These are phyloP conservation scores for Flagelloscypha sp. DNA, from an alignment of 768 basidiomycete species.

Conservation along the genomic window DNA sequence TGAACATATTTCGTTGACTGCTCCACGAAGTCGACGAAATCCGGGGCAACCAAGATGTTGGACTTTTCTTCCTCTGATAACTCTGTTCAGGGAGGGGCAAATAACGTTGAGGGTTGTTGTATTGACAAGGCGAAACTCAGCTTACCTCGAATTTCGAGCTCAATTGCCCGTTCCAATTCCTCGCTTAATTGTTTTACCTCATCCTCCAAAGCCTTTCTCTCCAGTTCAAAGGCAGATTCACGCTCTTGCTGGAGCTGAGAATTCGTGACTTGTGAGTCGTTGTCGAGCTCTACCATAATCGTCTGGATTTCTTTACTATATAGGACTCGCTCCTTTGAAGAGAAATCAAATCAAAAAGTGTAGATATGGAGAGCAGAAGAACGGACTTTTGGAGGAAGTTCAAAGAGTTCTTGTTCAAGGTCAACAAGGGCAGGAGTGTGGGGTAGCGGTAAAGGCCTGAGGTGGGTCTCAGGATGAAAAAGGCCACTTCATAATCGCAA, in stretches of 20 bases:
- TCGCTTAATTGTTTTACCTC: slow-evolving; percentile 78
- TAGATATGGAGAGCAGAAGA: background rate
- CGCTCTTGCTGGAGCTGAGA: slow-evolving; percentile 55
- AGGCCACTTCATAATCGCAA: slow-evolving; percentile 14
- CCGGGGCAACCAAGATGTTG: slow-evolving; percentile 74
- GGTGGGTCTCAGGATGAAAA: too few species aligned
- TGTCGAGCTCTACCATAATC: slow-evolving; percentile 56
- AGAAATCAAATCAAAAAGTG: slow-evolving; percentile 1
- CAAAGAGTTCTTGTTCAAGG: slow-evolving; percentile 83
- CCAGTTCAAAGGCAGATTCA: slow-evolving; percentile 60
- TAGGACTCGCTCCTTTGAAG: slow-evolving; percentile 59
- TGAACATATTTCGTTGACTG: slow-evolving; percentile 93
- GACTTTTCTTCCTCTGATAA: slow-evolving; percentile 80
- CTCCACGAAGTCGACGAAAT: slow-evolving; percentile 91
- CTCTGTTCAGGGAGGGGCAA: slow-evolving; percentile 47
- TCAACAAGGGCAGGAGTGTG: slow-evolving; percentile 74
- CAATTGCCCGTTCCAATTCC: slow-evolving; percentile 65
- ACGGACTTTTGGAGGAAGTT: slow-evolving; percentile 74
- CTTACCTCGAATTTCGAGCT: slow-evolving; percentile 75
- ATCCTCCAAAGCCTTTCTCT: slow-evolving; percentile 62
- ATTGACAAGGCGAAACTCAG: slow-evolving; percentile 2
- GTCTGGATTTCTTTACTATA: slow-evolving; percentile 87
- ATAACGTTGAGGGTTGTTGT: background rate
- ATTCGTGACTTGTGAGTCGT: slow-evolving; percentile 43
- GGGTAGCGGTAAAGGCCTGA: too few species aligned